These are phyloP conservation scores for Drechslera avenae DNA, from an alignment of 2,329 filamentous ascomycete species.

Conservation along the genomic window DNA sequence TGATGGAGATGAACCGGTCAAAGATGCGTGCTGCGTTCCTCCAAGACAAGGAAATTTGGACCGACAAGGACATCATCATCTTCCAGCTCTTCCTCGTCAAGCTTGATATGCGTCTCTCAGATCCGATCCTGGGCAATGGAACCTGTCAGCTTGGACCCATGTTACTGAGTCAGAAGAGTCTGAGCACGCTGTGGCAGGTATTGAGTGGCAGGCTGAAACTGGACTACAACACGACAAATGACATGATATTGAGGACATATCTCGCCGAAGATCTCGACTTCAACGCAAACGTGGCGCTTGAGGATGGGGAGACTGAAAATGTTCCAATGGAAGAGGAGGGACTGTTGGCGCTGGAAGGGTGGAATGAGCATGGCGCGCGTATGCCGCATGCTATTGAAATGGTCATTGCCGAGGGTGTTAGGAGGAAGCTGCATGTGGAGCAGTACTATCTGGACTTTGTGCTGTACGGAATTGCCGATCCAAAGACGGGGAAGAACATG, in stretches of 20 bases:
- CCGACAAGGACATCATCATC: constrained; percentile 64
- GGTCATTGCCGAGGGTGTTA: constrained; percentile 58
- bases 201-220: constrained; percentile 61
- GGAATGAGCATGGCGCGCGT: constrained; percentile 64
- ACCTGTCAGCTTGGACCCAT: constrained; percentile 47
- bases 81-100: constrained; percentile 72
- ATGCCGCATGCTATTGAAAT: constrained; percentile 47
- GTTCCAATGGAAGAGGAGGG: constrained; percentile 43
- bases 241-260: constrained; percentile 30
- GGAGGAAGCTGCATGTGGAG: constrained; percentile 61
- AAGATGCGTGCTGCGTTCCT: constrained; percentile 61
- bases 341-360: constrained; percentile 42
- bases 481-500: constrained; percentile 56
- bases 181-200: constrained; percentile 32
- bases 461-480: constrained; percentile 66
- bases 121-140: constrained; percentile 63
- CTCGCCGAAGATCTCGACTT: constrained; percentile 25
- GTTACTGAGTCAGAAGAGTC: constrained; percentile 62
- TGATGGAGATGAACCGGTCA: constrained; percentile 70
- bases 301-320: constrained; percentile 29
- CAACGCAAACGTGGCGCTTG: constrained; percentile 25
- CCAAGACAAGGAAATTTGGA: constrained; percentile 60
- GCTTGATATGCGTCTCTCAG: constrained; percentile 70
- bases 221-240: constrained; percentile 32
- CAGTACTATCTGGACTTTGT: constrained; percentile 62